Conservation (phyloP, 2,329 filamentous ascomycete genomes). For the Sclerotinia glacialis region DNA sequence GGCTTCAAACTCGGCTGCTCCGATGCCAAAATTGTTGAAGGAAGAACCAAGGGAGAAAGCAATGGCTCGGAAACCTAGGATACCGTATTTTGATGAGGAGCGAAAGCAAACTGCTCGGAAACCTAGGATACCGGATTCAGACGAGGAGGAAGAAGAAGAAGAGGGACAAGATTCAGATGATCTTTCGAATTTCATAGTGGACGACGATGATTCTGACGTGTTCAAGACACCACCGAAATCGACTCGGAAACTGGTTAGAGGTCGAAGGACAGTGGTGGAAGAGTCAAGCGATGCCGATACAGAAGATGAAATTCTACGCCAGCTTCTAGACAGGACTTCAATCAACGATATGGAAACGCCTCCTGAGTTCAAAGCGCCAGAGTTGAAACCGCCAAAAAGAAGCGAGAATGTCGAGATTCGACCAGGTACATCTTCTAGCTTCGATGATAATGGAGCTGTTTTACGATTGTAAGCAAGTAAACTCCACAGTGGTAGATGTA, state of each 20-base stretch:
- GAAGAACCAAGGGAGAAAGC: constrained; percentile 1
- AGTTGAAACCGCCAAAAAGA: constrained; percentile 21
- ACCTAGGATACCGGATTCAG: not conserved
- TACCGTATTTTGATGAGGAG: constrained; percentile 1
- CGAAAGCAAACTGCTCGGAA: not conserved
- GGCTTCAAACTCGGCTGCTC: not conserved
- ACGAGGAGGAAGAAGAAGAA: constrained; percentile 6
- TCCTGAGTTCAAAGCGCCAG: constrained; percentile 13
- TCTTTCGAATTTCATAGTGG: constrained; percentile 38
- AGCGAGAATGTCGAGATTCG: constrained; percentile 11
- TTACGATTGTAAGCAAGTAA: constrained; percentile 15
- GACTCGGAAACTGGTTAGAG: constrained; percentile 33
- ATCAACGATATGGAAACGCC: constrained; percentile 21
- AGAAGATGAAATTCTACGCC: constrained; percentile 14
- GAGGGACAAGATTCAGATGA: constrained; percentile 25
- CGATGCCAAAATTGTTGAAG: constrained; percentile 4
- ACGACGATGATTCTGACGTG: constrained; percentile 30
- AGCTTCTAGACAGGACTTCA: constrained; percentile 16
- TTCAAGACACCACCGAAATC: constrained; percentile 32
- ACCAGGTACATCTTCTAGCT: constrained; percentile 19
- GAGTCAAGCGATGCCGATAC: constrained; percentile 24
- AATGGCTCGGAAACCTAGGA: not conserved
- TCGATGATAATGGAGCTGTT: constrained; percentile 17
- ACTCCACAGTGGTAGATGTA: too few relatives aligned
- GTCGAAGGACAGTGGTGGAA: constrained; percentile 25